Conservation (phyloP, 306 rosid genomes). For the Ochetophila trinervis region DNA sequence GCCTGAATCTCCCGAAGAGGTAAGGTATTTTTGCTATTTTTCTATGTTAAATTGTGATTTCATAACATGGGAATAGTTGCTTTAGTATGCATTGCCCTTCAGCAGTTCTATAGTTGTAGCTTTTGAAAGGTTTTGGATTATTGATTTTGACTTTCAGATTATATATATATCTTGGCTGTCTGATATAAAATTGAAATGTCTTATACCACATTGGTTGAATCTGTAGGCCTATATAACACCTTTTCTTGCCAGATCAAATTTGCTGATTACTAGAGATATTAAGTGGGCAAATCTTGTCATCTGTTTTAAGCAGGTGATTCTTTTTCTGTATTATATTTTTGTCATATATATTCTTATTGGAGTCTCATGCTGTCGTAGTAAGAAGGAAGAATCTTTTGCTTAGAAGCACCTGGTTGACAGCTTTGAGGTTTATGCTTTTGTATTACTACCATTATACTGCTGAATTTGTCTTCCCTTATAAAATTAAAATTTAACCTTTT, state of each 20-base stretch:
- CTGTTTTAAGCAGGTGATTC: slow-evolving; percentile 86
- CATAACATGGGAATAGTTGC: background rate
- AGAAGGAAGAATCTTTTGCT: background rate
- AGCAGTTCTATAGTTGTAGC: too few species aligned
- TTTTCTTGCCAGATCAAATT: slow-evolving; percentile 91
- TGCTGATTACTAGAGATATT: slow-evolving; percentile 81
- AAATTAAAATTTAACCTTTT: background rate
- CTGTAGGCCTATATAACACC: slow-evolving; percentile 72
- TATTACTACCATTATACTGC: background rate
- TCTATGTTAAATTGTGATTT: too few species aligned
- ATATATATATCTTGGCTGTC: too few species aligned
- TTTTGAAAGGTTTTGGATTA: too few species aligned
- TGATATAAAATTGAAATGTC: slow-evolving; percentile 20
- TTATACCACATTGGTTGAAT: slow-evolving; percentile 21
- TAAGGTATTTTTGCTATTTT: background rate
- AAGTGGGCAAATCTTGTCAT: slow-evolving; percentile 96
- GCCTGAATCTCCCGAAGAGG: slow-evolving; percentile 71
- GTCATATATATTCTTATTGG: too few species aligned
- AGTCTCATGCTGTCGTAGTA: background rate
- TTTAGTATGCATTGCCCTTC: background rate
- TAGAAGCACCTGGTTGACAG: background rate
- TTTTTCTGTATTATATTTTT: slow-evolving; percentile 1
- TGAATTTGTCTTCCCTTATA: background rate
- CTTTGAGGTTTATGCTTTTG: background rate
- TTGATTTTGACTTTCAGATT: too few species aligned